A percentile compares a stretch with the other conserved stretches of the same genome.
These are phyloP conservation scores for Aspergillus pseudonomiae DNA, from an alignment of 2,329 filamentous ascomycete species.

Conservation along the genomic window DNA sequence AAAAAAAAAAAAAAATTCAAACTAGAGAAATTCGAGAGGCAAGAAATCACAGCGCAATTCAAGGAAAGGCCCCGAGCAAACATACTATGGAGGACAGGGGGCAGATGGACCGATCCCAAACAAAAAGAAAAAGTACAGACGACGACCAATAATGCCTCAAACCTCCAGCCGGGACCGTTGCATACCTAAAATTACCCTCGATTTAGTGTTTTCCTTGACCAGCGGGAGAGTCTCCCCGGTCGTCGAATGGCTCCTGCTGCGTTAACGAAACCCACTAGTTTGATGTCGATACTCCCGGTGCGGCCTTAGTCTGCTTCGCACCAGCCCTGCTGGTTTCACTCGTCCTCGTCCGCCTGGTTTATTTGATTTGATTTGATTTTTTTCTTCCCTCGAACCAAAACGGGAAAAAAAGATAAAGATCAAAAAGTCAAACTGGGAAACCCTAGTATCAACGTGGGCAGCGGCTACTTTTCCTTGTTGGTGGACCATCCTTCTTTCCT, in stretches of 20 bases:
- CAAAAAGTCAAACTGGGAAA: background rate
- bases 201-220: background rate
- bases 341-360: background rate
- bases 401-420: no score
- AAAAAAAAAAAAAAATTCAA: background rate
- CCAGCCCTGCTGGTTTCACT: conserved; percentile 1
- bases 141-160: background rate
- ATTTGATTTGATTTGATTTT: background rate
- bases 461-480: background rate
- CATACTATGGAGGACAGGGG: no score
- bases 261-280: background rate
- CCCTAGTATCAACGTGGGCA: background rate
- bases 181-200: background rate
- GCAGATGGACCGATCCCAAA: no score
- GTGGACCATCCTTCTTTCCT: background rate
- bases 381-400: background rate
- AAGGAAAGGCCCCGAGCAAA: no score
- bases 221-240: background rate
- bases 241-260: background rate
- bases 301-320: background rate
- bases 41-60: background rate
- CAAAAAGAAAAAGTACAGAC: background rate
- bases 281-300: background rate
- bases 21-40: background rate
- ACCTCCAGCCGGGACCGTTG: background rate